Percentiles rank a stretch among this genome's conserved stretches.
These are phyloP conservation scores for Pleurotus eryngii DNA, from an alignment of 768 basidiomycete species.

Conservation along the genomic window DNA sequence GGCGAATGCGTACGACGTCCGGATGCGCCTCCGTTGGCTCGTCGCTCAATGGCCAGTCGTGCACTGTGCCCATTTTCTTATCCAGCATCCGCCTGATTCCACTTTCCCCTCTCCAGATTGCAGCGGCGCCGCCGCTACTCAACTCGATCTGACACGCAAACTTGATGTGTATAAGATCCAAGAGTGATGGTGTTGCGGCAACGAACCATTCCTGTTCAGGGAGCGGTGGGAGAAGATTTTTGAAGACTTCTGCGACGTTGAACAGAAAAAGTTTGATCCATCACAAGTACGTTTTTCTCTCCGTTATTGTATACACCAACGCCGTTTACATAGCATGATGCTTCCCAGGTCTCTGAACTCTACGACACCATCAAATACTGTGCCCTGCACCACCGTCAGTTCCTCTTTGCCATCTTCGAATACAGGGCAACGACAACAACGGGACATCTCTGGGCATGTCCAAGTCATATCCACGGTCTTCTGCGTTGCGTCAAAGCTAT, in stretches of 20 bases:
- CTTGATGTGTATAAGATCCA: constrained; percentile 95
- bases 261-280: constrained; percentile 98
- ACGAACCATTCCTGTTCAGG: constrained; percentile 93
- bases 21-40: too few relatives aligned
- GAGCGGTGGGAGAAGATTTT: constrained; percentile 97
- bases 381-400: constrained; percentile 84
- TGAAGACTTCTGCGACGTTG: constrained; percentile 98
- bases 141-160: too few relatives aligned
- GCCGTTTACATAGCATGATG: background rate
- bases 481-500: too few relatives aligned
- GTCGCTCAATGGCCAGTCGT: too few relatives aligned
- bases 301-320: background rate
- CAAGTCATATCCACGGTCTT: too few relatives aligned
- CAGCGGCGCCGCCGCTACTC: too few relatives aligned
- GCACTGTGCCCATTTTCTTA: too few relatives aligned
- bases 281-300: constrained; percentile 61
- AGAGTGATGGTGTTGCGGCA: constrained; percentile 95
- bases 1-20: too few relatives aligned
- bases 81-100: too few relatives aligned
- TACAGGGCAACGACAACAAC: too few relatives aligned
- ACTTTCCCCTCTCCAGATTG: constrained; percentile 33
- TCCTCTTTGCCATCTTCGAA: constrained; percentile 65
- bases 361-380: constrained; percentile 98
- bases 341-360: constrained; percentile 81
- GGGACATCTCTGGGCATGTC: too few relatives aligned